These are phyloP conservation scores for Beta vulgaris DNA, from an alignment of 148 eudicot species.

Conservation along the genomic window DNA sequence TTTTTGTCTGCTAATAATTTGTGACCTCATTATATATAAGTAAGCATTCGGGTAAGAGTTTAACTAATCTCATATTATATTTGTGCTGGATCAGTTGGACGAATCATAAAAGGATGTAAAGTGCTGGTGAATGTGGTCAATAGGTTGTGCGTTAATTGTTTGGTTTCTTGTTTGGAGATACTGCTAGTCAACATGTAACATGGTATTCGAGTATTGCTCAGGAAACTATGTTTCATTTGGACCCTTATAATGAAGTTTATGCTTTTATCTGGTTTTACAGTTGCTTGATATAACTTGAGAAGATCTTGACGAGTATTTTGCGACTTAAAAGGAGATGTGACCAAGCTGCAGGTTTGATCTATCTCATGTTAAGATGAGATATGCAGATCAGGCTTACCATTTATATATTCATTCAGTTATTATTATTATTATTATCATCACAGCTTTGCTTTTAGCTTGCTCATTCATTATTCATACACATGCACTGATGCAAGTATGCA, in stretches of 20 bases:
- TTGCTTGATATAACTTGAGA: neutral
- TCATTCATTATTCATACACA: neutral
- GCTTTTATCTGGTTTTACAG: neutral
- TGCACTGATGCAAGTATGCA: neutral
- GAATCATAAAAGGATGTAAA: conserved; percentile 34
- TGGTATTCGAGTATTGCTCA: conserved; percentile 10
- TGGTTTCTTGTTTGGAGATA: conserved; percentile 11
- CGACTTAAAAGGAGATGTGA: neutral
- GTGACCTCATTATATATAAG: no score
- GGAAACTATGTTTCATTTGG: conserved; percentile 13
- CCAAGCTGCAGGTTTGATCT: neutral
- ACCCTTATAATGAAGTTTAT: neutral
- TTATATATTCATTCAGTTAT: neutral
- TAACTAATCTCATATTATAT: neutral
- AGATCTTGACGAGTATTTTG: neutral
- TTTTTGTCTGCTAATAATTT: neutral
- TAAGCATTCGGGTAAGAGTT: no score
- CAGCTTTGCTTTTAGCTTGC: neutral
- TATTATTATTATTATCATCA: neutral
- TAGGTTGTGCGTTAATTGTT: conserved; percentile 20
- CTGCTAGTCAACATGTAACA: conserved; percentile 20
- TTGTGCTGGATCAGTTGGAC: conserved; percentile 40
- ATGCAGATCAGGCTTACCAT: no score
- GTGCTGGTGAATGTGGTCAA: conserved; percentile 11
- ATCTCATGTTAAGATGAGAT: neutral